Conservation (phyloP, 768 basidiomycete species). For the Cubamyces lactineus region DNA sequence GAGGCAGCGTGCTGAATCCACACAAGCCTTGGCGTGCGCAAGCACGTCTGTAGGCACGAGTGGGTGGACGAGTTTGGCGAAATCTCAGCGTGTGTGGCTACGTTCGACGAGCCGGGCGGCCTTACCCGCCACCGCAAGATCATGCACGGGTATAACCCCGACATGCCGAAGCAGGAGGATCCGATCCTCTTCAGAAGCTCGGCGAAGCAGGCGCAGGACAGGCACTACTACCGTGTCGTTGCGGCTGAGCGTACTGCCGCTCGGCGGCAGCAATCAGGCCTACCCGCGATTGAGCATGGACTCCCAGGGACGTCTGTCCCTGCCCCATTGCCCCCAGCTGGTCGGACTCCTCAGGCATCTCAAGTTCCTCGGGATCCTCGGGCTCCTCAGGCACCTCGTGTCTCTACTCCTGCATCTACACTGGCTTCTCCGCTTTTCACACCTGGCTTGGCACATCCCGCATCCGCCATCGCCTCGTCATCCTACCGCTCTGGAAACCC, state of each 20-base stretch:
- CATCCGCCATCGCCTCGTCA: too few species aligned
- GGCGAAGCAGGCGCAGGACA: slow-evolving; percentile 2
- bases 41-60: background rate
- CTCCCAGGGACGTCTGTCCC: too few species aligned
- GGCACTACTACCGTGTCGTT: background rate
- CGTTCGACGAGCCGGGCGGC: background rate
- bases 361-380: too few species aligned
- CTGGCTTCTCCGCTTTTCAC: too few species aligned
- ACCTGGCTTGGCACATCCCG: too few species aligned
- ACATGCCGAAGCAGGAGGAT: background rate
- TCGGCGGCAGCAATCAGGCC: background rate
- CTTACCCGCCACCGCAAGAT: slow-evolving; percentile 2
- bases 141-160: background rate
- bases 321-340: background rate
- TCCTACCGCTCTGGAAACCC: too few species aligned
- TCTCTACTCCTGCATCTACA: too few species aligned
- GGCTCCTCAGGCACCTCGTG: too few species aligned
- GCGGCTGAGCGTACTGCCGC: background rate
- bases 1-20: background rate
- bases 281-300: background rate
- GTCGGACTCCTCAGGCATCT: too few species aligned
- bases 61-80: slow-evolving; percentile 1
- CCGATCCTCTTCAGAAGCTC: background rate
- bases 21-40: background rate
- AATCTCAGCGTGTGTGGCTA: background rate